phyloP scores from a whole-genome alignment of 1,284 basidiomycete genomes.

The Wallemia ichthyophaga region DNA sequence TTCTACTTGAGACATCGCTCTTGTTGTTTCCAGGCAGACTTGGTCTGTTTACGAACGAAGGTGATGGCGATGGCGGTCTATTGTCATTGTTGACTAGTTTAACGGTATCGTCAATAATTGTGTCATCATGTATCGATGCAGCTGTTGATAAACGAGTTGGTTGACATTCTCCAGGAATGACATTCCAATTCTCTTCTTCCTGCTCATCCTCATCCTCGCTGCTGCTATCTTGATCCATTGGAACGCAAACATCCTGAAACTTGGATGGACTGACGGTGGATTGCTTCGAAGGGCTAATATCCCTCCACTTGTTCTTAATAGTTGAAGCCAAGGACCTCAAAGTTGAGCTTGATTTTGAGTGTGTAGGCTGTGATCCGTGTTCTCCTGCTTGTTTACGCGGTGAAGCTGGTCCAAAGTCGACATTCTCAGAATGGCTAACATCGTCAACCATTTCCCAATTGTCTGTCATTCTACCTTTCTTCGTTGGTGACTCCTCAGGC shows the following conservation, averaged over 20 bases:
- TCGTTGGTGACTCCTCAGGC: background rate
- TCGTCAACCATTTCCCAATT: background rate
- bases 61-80: background rate
- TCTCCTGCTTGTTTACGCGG: background rate
- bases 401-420: background rate
- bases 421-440: background rate
- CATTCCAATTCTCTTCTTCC: background rate
- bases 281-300: background rate
- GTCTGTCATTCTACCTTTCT: background rate
- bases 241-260: background rate
- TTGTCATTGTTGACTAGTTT: background rate
- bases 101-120: background rate
- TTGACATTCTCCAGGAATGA: background rate
- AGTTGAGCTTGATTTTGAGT: background rate
- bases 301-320: background rate
- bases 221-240: background rate
- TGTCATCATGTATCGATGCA: background rate
- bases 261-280: background rate
- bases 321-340: background rate
- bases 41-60: background rate
- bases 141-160: background rate
- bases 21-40: background rate
- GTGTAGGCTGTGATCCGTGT: no score
- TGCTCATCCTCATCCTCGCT: background rate
- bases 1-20: background rate